Evolutionary conservation across 257 asterid species (phyloP).

Genomic region (Echites panduratus): DNA sequence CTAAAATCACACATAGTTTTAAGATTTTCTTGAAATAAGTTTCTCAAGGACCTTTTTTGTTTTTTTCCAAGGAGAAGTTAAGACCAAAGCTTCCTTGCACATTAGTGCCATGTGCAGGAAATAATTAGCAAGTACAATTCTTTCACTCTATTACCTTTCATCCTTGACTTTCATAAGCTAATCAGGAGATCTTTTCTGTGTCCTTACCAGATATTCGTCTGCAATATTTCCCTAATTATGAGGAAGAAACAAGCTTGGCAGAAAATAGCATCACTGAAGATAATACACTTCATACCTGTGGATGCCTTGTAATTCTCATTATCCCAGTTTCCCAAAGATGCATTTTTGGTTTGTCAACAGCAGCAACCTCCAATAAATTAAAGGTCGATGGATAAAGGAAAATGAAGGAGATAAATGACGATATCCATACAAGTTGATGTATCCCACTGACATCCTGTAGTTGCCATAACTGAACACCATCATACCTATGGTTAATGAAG

Average conservation of each 20-base stretch:
- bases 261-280: background rate
- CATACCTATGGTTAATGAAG: conserved; percentile 93
- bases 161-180: no score
- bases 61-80: background rate
- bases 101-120: background rate
- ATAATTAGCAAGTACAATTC: background rate
- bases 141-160: no score
- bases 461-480: conserved; percentile 95
- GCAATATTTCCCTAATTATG: background rate
- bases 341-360: conserved; percentile 95
- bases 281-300: conserved; percentile 57
- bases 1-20: no score
- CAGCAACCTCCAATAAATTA: conserved; percentile 91
- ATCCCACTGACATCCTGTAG: conserved; percentile 70
- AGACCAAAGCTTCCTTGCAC: background rate
- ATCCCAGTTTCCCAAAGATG: conserved; percentile 99
- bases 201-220: background rate
- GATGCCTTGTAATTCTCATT: conserved; percentile 95
- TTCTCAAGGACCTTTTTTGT: background rate
- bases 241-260: background rate
- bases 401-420: conserved; percentile 71
- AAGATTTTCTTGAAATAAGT: background rate
- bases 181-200: background rate
- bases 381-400: conserved; percentile 94
- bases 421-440: conserved; percentile 66